Percentiles rank a stretch among this genome's conserved stretches.
phyloP scores from a whole-genome alignment of 2,329 filamentous ascomycete species.

The Botryotinia convoluta region DNA sequence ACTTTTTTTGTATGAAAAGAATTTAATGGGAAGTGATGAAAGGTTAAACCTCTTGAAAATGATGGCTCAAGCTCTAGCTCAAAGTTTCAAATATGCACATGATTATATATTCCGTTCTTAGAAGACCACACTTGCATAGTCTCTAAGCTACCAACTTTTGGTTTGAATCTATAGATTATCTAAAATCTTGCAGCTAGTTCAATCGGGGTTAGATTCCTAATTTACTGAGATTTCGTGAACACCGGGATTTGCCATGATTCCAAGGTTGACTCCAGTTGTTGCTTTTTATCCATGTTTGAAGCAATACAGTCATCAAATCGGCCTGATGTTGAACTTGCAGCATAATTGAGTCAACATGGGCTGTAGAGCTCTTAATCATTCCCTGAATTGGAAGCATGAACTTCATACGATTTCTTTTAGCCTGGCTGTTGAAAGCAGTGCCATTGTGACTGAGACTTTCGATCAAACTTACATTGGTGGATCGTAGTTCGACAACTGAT shows the following conservation, averaged over 20 bases:
- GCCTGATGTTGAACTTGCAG: not conserved
- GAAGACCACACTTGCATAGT: not conserved
- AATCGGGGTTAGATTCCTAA: not conserved
- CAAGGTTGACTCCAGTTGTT: not conserved
- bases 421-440: not conserved
- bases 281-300: not conserved
- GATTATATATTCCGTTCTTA: not conserved
- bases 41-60: not conserved
- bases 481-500: rapidly evolving
- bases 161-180: not conserved
- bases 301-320: no score
- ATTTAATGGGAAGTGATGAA: not conserved
- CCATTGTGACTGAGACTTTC: not conserved
- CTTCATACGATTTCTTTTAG: not conserved
- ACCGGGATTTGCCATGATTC: not conserved
- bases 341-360: not conserved
- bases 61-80: not conserved
- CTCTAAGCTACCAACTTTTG: not conserved
- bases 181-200: not conserved
- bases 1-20: not conserved
- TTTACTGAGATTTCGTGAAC: no score
- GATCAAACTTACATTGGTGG: not conserved
- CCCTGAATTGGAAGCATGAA: not conserved
- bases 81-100: not conserved
- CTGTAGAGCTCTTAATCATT: not conserved